Conservation (phyloP, 2,329 filamentous ascomycete genomes). For the Knufia petricola region DNA sequence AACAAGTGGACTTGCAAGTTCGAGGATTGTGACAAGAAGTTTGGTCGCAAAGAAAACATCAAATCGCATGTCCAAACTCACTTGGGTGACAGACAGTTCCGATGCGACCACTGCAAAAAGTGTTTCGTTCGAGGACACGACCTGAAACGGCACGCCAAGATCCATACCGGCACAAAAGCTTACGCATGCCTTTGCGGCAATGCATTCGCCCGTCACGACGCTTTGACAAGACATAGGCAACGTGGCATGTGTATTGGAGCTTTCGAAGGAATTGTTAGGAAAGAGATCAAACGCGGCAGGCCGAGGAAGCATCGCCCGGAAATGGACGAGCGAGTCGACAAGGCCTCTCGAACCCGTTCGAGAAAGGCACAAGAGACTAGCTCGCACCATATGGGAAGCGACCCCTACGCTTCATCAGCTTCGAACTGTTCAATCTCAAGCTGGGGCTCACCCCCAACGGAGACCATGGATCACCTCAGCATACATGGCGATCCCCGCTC, state of each 20-base stretch:
- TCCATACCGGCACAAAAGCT: conserved; percentile 90
- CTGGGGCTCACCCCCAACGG: conserved; percentile 35
- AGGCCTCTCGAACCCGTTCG: conserved; percentile 44
- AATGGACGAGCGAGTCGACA: conserved; percentile 47
- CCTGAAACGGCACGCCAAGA: conserved; percentile 93
- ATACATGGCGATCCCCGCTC: conserved; percentile 26
- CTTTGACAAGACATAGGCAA: conserved; percentile 85
- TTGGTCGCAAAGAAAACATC: conserved; percentile 94
- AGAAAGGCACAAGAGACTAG: conserved; percentile 9
- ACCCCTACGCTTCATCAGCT: conserved; percentile 28
- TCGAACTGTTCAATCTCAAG: conserved; percentile 32
- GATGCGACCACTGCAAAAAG: conserved; percentile 86
- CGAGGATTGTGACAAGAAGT: conserved; percentile 73
- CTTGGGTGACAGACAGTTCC: conserved; percentile 88
- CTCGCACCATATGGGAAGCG: conserved; percentile 29
- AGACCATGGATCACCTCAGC: conserved; percentile 32
- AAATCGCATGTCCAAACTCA: conserved; percentile 98
- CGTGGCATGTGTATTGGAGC: conserved; percentile 94
- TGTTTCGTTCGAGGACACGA: conserved; percentile 97
- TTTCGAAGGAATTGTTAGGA: conserved; percentile 68
- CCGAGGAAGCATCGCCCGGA: conserved; percentile 55
- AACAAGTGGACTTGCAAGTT: conserved; percentile 72
- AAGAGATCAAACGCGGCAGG: conserved; percentile 56
- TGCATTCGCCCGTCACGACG: conserved; percentile 89
- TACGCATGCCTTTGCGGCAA: conserved; percentile 92